Evolutionary conservation across 148 eudicot genomes (phyloP).

Genomic region (Chenopodium suecicum): DNA sequence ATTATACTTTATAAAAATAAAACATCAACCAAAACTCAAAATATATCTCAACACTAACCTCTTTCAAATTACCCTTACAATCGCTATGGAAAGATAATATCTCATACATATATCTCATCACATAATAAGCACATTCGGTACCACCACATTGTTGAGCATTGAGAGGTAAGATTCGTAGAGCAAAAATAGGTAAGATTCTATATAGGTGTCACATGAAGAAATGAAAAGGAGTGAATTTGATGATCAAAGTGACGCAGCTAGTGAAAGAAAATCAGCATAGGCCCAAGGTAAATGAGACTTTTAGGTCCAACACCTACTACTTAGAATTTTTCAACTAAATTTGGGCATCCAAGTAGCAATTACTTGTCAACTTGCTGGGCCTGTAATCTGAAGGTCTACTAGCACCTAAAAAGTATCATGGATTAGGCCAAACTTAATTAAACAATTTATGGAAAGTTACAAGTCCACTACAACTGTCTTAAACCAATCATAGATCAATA

Average conservation of each 20-base stretch:
- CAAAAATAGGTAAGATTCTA: not conserved
- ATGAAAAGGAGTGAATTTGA: not conserved
- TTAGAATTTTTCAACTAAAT: not conserved
- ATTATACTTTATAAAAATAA: too few relatives aligned
- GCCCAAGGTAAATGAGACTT: not conserved
- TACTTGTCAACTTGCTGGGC: not conserved
- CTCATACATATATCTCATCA: too few relatives aligned
- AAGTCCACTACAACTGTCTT: too few relatives aligned
- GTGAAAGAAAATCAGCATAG: not conserved
- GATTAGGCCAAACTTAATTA: not conserved
- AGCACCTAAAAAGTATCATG: not conserved
- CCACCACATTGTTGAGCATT: too few relatives aligned
- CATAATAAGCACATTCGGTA: too few relatives aligned
- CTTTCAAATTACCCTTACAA: too few relatives aligned
- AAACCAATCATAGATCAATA: conserved; percentile 1
- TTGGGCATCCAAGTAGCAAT: not conserved
- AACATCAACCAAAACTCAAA: too few relatives aligned
- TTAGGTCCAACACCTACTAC: not conserved
- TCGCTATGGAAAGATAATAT: too few relatives aligned
- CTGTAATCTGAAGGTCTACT: conserved; percentile 6
- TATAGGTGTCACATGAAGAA: not conserved
- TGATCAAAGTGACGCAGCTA: not conserved
- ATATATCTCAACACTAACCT: too few relatives aligned
- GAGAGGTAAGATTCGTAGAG: too few relatives aligned
- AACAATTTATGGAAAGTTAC: too few relatives aligned